Base-by-base conservation (phyloP, 306 rosid genomes). In the Cyamopsis tetragonoloba region DNA sequence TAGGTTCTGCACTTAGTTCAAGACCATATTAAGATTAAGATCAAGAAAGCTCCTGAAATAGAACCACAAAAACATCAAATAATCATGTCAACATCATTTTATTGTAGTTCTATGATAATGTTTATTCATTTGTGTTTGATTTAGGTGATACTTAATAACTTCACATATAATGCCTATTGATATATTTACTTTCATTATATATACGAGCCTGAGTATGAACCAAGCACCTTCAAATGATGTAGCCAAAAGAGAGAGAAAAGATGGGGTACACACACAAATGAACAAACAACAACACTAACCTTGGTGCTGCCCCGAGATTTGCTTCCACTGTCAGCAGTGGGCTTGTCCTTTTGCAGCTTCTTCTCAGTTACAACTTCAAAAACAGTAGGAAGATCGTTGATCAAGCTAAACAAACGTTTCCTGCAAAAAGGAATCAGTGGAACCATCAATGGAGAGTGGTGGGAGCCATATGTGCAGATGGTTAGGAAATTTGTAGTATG, bases 281-380 rank as follows among this genome's bases (percentile, higher is more conserved):
- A 5, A 27, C 30, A 61, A 11, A 19, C 49, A 58, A 53, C 1
- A n/a, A 9, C 31, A 64, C 78, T 61, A 66, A 93, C 99, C 97
- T 90, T 93, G 74, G 97, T 78, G 83, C 92, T 88, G 38, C 90
- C 92, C 38, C 89, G 79, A 24, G 99, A 83, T 65, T 88, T 93
- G 90, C 95, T 93, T 82, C 99, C 97, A 27, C 97, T 86, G 62
- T 93, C 99, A 66, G 75, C 85, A 70, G 95, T 89, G 72, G 92
- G 96, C 81, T 86, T 93, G 77, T 93, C 99, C 78, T 90, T 90
- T 54, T 67, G 26, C 8, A 96, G 96, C 50, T 90, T 93, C 83
- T 87, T 85, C 69, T 93, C 99, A 19, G 97, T 86, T 57, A 93
- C 95, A 80, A 93, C 97, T 90, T 93, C 99, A 86, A 90, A 93